A percentile compares a stretch with the other conserved stretches of the same genome.
These are phyloP conservation scores for Metschnikowia arizonensis DNA, from an alignment of 805 yeast genomes.

Conservation along the genomic window DNA sequence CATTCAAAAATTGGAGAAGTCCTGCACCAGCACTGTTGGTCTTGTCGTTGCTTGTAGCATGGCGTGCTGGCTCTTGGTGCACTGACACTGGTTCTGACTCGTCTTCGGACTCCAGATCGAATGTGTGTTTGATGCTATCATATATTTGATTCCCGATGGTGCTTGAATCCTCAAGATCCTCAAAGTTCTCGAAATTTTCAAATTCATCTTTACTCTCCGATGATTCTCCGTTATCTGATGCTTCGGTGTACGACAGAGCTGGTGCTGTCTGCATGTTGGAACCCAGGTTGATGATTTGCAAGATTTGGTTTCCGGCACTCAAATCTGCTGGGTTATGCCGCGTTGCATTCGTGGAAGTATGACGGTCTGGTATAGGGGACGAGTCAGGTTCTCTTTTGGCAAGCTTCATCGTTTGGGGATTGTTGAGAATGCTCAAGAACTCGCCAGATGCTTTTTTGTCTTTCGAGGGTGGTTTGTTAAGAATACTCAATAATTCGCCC, in stretches of 20 bases:
- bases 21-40: constrained; percentile 13
- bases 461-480: not conserved
- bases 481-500: not conserved
- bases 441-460: constrained; percentile 4
- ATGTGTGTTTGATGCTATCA: constrained; percentile 20
- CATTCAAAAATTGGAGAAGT: constrained; percentile 12
- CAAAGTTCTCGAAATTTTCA: constrained; percentile 33
- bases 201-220: constrained; percentile 17
- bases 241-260: not conserved
- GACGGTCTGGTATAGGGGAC: not conserved
- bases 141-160: constrained; percentile 23
- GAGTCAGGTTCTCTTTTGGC: constrained; percentile 3
- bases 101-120: constrained; percentile 37
- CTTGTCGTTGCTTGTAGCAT: not conserved
- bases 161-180: constrained; percentile 25
- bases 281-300: constrained; percentile 14
- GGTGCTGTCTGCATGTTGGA: constrained; percentile 1
- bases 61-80: not conserved
- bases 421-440: constrained; percentile 3
- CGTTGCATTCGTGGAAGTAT: not conserved
- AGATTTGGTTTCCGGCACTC: constrained; percentile 21
- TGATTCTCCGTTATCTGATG: not conserved
- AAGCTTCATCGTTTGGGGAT: not conserved
- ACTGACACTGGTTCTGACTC: constrained; percentile 20
- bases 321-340: constrained; percentile 12